Evolutionary conservation across 345 rosid genomes (phyloP), one percentile per base, ranked within the genome.

Genomic region (Citrus hindsii): DNA sequence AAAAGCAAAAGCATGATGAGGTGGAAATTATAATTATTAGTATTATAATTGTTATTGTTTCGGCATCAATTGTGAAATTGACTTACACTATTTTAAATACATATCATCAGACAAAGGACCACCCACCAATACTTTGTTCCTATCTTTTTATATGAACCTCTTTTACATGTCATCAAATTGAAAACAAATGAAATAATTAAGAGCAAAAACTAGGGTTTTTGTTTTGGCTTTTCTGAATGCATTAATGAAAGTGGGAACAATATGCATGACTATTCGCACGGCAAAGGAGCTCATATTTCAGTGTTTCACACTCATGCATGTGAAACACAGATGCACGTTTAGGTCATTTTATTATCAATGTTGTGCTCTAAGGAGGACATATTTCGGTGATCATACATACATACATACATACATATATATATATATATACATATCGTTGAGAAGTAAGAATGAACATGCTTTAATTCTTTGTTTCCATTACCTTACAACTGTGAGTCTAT

Each of bases 61-160:
- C 1, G 84, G 79, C 80, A 84, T 79, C 75, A 66, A 81, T 75
- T 82, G 71, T 53, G 88, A 82, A 40, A 66, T 71, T 4, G 84
- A 85, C 82, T 67, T 74, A 30, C 81, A 80, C 77, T 80, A 28
- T 4, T 21, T 38, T 10, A 3, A 18, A 18, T 22, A 5, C 2
- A 30, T 16, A 28, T 28, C 48, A 10, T 51, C 27, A n/a, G 38
- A 76, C 13, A 67, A 71, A 74, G 32, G 72, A 80, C 76, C 75
- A 64, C 66, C 76, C 79, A 70, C 64, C 74, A 73, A 46, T 22
- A 58, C 10, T 38, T 60, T 76, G 81, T 51, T 51, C 75, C 68
- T 55, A 48, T 71, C 82, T 38, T 35, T 58, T 14, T 38, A 24
- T 22, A 27, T 10, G 5, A n/a, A 76, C 6, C 10, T 42, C 51